A percentile compares a stretch with the other conserved stretches of the same genome.
Evolutionary conservation across 2,329 filamentous ascomycete species (phyloP).

Genomic region (Aspergillus quadrilineatus): DNA sequence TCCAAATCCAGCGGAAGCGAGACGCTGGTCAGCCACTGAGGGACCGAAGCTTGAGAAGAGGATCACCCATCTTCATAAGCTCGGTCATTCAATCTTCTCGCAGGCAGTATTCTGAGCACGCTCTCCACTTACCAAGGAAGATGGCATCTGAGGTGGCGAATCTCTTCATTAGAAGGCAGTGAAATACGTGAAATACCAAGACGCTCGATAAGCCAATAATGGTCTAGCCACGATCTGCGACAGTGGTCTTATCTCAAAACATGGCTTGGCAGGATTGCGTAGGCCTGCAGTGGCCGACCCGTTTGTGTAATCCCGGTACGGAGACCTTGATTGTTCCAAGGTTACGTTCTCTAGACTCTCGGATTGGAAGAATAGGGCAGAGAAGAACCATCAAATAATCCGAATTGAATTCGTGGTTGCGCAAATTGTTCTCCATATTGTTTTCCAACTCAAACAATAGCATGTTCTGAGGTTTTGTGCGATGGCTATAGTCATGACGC

Average conservation of each 20-base stretch:
- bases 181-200: neutral
- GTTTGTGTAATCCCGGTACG: neutral
- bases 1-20: slow-evolving; percentile 16
- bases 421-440: no score
- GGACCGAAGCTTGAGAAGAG: neutral
- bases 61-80: slow-evolving; percentile 12
- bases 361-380: no score
- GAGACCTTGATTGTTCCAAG: neutral
- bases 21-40: slow-evolving; percentile 11
- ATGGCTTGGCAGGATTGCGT: slow-evolving; percentile 15
- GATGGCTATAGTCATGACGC: neutral
- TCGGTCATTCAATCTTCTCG: slow-evolving; percentile 13
- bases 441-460: no score
- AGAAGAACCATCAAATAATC: neutral
- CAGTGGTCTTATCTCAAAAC: slow-evolving; percentile 22
- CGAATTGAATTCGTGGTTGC: neutral
- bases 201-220: slow-evolving; percentile 16
- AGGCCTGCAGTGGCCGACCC: neutral
- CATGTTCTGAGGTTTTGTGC: no score
- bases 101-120: neutral
- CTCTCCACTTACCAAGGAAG: slow-evolving; percentile 17
- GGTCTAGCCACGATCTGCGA: slow-evolving; percentile 16
- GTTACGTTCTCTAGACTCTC: no score
- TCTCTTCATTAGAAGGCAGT: neutral
- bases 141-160: slow-evolving; percentile 22